Base-by-base conservation (phyloP, 2,329 filamentous ascomycete species). In the Botrytis fabae region DNA sequence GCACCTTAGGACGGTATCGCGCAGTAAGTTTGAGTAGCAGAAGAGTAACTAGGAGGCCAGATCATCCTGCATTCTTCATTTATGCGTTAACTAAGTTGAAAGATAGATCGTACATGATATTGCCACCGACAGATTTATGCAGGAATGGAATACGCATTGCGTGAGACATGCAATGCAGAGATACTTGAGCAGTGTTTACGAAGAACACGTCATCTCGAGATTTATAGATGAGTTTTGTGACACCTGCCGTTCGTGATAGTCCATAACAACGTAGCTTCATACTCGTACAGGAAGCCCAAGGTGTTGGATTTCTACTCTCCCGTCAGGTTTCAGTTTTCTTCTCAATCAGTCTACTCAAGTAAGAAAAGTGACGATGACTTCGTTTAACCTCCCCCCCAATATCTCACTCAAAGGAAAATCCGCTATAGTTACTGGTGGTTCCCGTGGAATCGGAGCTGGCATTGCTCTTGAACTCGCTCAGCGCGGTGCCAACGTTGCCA, bases 401-500 rank as follows among this genome's bases (percentile, higher is more conserved):
- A 57, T 57, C n/a, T 57, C 71, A 16, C 72, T 76, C 20, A 44
- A 61, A 32, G 73, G 69, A 10, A 75, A 75, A 57, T 60, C 71
- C 25, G 75, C 75, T 38, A 63, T 76, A 57, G 71, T 83, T 63
- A 74, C 79, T 54, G 81, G 80, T 61, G 84, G 83, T 72, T 85
- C 85, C 73, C 87, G 87, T 74, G 88, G 88, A 74, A 89, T 90
- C 76, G 89, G 88, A 51, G 83, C 85, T 68, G 86, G 87, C 73
- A 87, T 87, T 69, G 87, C 87, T 75, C 84, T 86, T 73, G 85
- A 86, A 75, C 85, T 89, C 59, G 86, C 85, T 78, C 82, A 83
- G 75, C 85, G 85, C 71, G 88, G 88, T 46, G 86, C 86, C 77
- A 85, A 82, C 74, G 85, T 90, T 63, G 82, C 89, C 63, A 83